A percentile compares a stretch with the other conserved stretches of the same genome.
Conservation (phyloP, 2,329 filamentous ascomycete genomes). For the Fusarium marasasianum region DNA sequence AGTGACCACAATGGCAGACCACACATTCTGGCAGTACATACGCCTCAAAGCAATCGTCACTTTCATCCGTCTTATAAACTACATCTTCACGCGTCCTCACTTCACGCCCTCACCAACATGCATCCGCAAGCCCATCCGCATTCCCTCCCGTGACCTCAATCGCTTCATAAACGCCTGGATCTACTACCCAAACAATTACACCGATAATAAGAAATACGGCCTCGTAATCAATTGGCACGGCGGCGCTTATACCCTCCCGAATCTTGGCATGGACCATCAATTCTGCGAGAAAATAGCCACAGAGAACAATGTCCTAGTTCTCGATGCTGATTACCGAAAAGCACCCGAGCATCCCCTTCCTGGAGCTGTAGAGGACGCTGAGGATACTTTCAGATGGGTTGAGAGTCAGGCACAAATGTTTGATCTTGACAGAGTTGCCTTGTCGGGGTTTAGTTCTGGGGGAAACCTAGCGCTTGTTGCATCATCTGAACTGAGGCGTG, state of each 20-base stretch:
- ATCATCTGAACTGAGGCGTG: slow-evolving; percentile 40
- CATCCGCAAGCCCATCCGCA: slow-evolving; percentile 23
- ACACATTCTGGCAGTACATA: slow-evolving; percentile 20
- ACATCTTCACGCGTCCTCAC: slow-evolving; percentile 15
- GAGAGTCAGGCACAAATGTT: slow-evolving; percentile 40
- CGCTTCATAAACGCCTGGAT: slow-evolving; percentile 44
- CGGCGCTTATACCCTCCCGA: slow-evolving; percentile 47
- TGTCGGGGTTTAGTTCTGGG: slow-evolving; percentile 59
- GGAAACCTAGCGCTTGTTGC: slow-evolving; percentile 54
- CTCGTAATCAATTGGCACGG: slow-evolving; percentile 51
- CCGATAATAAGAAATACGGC: not conserved
- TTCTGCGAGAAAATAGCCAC: slow-evolving; percentile 49
- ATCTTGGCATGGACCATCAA: slow-evolving; percentile 51
- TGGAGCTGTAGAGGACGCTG: slow-evolving; percentile 40
- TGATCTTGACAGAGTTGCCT: slow-evolving; percentile 49
- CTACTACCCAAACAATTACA: slow-evolving; percentile 32
- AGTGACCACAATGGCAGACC: not conserved
- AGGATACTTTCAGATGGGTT: slow-evolving; percentile 51
- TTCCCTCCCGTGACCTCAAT: slow-evolving; percentile 42
- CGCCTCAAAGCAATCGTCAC: slow-evolving; percentile 25
- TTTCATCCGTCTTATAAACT: slow-evolving; percentile 26
- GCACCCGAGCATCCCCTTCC: slow-evolving; percentile 54
- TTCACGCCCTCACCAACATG: slow-evolving; percentile 11
- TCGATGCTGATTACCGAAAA: slow-evolving; percentile 52
- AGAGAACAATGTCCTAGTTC: slow-evolving; percentile 37